These are phyloP conservation scores for Datisca glomerata DNA, from an alignment of 306 rosid species.

Conservation along the genomic window DNA sequence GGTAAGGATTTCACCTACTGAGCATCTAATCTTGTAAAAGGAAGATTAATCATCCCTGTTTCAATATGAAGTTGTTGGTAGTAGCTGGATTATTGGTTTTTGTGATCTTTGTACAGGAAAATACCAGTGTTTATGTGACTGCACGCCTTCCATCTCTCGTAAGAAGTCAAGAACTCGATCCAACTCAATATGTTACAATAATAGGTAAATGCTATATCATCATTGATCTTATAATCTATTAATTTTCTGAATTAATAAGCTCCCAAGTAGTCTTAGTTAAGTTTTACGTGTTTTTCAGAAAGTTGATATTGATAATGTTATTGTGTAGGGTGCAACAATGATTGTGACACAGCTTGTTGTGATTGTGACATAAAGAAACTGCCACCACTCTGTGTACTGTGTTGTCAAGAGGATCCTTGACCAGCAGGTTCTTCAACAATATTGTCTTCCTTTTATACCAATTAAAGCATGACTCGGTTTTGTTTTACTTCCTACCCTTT, in stretches of 20 bases:
- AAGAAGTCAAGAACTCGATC: conserved; percentile 20
- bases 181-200: conserved; percentile 35
- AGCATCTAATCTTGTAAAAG: conserved; percentile 10
- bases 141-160: conserved; percentile 18
- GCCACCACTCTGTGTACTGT: conserved; percentile 73
- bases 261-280: not conserved
- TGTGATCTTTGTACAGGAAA: conserved; percentile 12
- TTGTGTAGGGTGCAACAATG: conserved; percentile 81
- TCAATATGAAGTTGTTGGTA: conserved; percentile 27
- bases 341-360: conserved; percentile 71
- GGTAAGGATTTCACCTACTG: conserved; percentile 14
- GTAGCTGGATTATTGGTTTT: conserved; percentile 26
- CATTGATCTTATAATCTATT: not conserved
- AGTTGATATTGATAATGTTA: not conserved
- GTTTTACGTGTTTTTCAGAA: not conserved
- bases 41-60: not conserved
- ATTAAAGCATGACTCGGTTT: too few species aligned
- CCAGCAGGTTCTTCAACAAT: too few species aligned
- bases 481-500: too few species aligned
- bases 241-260: not conserved
- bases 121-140: conserved; percentile 33
- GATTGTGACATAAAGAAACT: conserved; percentile 48
- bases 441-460: too few species aligned
- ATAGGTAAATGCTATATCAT: conserved; percentile 29
- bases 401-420: conserved; percentile 60